These are phyloP conservation scores for Chenopodium quinoa DNA, from an alignment of 148 eudicot genomes.

Conservation along the genomic window DNA sequence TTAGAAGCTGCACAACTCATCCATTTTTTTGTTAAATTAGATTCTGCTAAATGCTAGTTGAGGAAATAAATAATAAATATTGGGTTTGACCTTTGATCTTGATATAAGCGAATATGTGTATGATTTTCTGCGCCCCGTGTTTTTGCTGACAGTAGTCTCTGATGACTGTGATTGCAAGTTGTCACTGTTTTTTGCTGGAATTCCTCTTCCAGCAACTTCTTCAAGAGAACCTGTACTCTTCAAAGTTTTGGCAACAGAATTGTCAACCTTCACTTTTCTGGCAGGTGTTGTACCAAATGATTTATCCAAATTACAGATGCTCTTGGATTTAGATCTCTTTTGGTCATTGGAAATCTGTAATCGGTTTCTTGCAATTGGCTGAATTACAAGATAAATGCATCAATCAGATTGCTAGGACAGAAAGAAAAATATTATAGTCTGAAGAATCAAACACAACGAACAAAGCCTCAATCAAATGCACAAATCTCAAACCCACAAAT, in stretches of 20 bases:
- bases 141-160: constrained; percentile 34
- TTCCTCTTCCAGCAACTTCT: constrained; percentile 31
- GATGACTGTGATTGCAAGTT: constrained; percentile 23
- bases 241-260: constrained; percentile 28
- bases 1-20: constrained; percentile 43
- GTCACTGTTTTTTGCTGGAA: constrained; percentile 28
- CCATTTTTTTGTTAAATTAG: constrained; percentile 12
- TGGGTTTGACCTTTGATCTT: constrained; percentile 59
- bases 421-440: background rate
- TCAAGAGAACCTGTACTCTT: constrained; percentile 25
- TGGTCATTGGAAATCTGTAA: constrained; percentile 29
- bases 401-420: background rate
- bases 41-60: background rate
- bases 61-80: background rate
- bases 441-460: background rate
- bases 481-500: background rate
- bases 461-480: background rate
- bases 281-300: constrained; percentile 28
- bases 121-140: constrained; percentile 69
- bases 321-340: constrained; percentile 34
- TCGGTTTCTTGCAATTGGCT: constrained; percentile 45
- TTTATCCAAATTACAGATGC: constrained; percentile 28
- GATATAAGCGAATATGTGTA: constrained; percentile 61
- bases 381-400: constrained; percentile 19
- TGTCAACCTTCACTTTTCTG: constrained; percentile 30